These are phyloP conservation scores for Kalanchoe fedtschenkoi DNA, from an alignment of 164 flowering plant species.

Conservation along the genomic window DNA sequence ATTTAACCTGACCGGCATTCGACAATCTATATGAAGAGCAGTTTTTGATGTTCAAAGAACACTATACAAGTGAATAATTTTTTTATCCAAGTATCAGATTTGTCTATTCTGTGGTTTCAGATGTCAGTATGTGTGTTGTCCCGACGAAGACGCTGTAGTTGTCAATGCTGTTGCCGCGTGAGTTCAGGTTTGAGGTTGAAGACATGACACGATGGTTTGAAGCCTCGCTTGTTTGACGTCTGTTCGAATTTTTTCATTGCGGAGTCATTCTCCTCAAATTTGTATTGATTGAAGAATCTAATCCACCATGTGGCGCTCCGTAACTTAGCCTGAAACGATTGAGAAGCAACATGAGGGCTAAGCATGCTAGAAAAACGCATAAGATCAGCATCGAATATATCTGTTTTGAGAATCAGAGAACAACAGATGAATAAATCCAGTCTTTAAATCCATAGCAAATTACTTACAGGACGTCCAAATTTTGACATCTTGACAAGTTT, in stretches of 20 bases:
- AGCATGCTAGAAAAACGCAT: not conserved
- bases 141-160: no score
- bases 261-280: not conserved
- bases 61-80: no score
- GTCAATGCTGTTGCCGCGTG: no score
- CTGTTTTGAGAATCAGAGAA: not conserved
- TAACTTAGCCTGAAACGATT: slow-evolving; percentile 3
- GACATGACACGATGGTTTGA: not conserved
- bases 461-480: slow-evolving; percentile 79
- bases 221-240: not conserved
- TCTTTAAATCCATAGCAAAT: not conserved
- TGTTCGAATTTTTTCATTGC: slow-evolving; percentile 1
- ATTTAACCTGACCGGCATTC: no score
- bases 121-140: no score
- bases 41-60: no score
- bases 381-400: not conserved
- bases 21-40: no score
- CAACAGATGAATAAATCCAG: no score
- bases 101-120: no score
- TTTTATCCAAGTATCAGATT: no score
- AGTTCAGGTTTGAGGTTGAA: slow-evolving; percentile 3
- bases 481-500: slow-evolving; percentile 54
- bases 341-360: not conserved
- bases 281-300: slow-evolving; percentile 1
- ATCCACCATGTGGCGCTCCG: slow-evolving; percentile 2